phyloP scores from a whole-genome alignment of 2,329 filamentous ascomycete species.

The Chalara sp. region DNA sequence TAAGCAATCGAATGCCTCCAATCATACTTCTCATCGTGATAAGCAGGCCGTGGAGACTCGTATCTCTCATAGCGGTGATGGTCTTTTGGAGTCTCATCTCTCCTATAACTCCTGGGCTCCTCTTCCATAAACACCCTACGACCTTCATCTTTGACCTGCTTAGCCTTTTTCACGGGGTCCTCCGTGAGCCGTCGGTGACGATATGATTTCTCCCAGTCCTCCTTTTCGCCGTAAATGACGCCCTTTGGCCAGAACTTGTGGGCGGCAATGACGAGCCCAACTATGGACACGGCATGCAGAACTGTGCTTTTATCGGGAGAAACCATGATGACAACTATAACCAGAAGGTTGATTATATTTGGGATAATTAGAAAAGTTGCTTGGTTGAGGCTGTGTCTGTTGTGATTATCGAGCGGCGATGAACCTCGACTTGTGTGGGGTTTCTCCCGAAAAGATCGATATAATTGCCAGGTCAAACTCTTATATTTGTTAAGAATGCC shows the following conservation, averaged over 20 bases:
- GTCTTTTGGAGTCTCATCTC: background rate
- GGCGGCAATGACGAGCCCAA: slow-evolving; percentile 17
- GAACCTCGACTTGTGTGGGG: background rate
- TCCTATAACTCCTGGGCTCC: background rate
- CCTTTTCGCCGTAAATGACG: slow-evolving; percentile 18
- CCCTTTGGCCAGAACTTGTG: slow-evolving; percentile 24
- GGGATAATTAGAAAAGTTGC: background rate
- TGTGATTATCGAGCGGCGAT: background rate
- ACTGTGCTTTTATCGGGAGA: background rate
- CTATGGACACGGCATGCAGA: slow-evolving; percentile 15
- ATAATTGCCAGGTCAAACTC: background rate
- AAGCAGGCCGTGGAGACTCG: no score
- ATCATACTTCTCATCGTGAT: no score
- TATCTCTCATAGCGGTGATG: background rate
- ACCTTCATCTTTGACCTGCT: background rate
- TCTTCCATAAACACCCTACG: slow-evolving; percentile 3
- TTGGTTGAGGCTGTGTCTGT: background rate
- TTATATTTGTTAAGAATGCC: no score
- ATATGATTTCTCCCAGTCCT: slow-evolving; percentile 17
- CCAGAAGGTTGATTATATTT: background rate
- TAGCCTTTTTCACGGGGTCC: background rate
- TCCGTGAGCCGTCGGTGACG: slow-evolving; percentile 2
- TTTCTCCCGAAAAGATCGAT: background rate
- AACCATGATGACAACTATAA: background rate
- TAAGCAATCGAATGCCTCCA: no score